Evolutionary conservation across 1,284 basidiomycete species (phyloP), one percentile per base, ranked within the genome.

Genomic region (Trichosporon faecale): DNA sequence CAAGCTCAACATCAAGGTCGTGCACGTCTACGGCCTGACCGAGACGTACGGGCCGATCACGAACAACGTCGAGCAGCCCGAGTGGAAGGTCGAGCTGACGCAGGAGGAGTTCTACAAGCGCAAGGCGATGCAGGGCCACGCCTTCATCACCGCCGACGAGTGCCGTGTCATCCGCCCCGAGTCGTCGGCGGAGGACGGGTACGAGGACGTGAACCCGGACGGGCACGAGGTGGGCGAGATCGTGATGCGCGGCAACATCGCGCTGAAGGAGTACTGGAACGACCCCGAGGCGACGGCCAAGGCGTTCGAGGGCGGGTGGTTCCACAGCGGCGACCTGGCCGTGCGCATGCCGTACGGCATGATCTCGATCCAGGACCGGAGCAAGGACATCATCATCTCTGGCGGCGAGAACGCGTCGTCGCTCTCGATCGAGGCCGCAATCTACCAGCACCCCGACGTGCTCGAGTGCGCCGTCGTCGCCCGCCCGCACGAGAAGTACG

Each of bases 321-420:
- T 94, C 89, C 87, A 91, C 78, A 92, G 91, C 0, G 92, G 93
- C 1, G 93, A 95, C 80, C 88, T 93, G 76, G 93, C 87, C 0
- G 88, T 91, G 46, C 87, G 94, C 84, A 92, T 94, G 76, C 87
- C 90, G 67, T 90, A 94, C 70, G 93, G 93, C 3, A 94, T 93
- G 82, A 82, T 94, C 23, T 84, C 83, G 75, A 89, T 68, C 61
- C 65, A 70, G 67, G 68, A 72, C 67, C 70, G 68, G 12, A 76
- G 63, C 55, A 80, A 91, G 88, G 93, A 94, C 79, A 88, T 94
- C 65, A 93, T 95, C 78, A 94, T 94, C 74, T 90, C 93, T 21
- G 92, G 92, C 29, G 93, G 92, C 75, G 91, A 94, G 89, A 94
- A 93, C 77, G 85, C 94, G 29, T 93, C 92, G 81, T 92, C 93